Evolutionary conservation across 805 yeast species (phyloP), one percentile per base, ranked within the genome.

Genomic region (Deakozyma indianensis): DNA sequence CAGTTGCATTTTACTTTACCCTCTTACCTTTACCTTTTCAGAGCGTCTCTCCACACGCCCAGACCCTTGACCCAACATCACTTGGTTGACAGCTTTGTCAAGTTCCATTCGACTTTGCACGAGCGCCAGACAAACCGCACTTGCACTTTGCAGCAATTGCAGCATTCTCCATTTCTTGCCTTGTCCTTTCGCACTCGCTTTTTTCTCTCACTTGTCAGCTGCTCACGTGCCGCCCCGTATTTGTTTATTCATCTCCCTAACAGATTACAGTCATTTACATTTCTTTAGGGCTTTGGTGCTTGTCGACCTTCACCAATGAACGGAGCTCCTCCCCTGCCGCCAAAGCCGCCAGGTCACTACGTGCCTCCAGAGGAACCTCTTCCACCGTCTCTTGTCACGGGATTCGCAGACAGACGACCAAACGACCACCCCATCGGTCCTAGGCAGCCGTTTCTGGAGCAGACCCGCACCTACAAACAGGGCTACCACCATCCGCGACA

Each of bases 241-340:
- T n/a, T n/a, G n/a, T n/a, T n/a, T n/a, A n/a, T n/a, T n/a, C n/a
- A n/a, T n/a, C n/a, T n/a, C n/a, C n/a, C n/a, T n/a, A n/a, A n/a
- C n/a, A n/a, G n/a, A n/a, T n/a, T n/a, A n/a, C n/a, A n/a, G n/a
- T n/a, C n/a, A n/a, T n/a, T n/a, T n/a, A n/a, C n/a, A n/a, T n/a
- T n/a, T n/a, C 14, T 25, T 7, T 25, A 25, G 14, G 14, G 28
- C 14, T 14, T 7, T 14, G 14, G 28, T 9, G 14, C 28, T 25
- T 14, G 14, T 25, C 28, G 28, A 25, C 28, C 28, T 25, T 25
- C 14, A 7, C 28, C 9, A 16, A 35, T 28, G 22, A 28, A 32
- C 16, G 29, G 23, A 23, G 43, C 48, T 14, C 55, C 55, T 9
- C 54, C 54, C 7, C 41, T 52, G 35, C 55, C 55, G 23, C 55